Evolutionary conservation across 192 early-diverging fungal species (phyloP), one percentile per base, ranked within the genome.

Genomic region (Phycomyces blakesleeanus): DNA sequence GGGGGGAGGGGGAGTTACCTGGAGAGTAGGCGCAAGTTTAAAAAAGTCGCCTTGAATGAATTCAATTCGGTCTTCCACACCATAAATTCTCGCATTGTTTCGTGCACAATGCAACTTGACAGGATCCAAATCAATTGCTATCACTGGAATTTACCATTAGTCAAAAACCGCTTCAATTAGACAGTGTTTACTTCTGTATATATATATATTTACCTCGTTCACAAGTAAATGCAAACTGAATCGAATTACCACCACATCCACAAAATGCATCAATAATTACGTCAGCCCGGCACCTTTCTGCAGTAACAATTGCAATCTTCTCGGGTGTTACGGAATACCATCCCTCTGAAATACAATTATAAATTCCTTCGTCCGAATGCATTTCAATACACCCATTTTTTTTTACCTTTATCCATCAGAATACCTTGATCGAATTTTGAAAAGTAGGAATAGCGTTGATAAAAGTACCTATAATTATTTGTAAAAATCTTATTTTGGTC

Each of bases 271-370:
- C 97, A 39, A 98, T 81, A 14, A 98, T 81, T 1, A 81, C 68
- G 41, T 81, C 75, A 39, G 79, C 76, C 10, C 74, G 56, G 59
- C 89, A 87, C 11, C 95, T 77, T 38, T 83, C 57, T 9, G 83
- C 94, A 15, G 92, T 87, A 66, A 97, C 85, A 20, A 73, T 60
- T 7, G 95, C 94, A 39, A 98, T 89, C 41, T 77, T 71, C 63
- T 98, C 97, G 1, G 94, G 97, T 0, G 95, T 98, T 0, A 97
- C 93, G 1, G 94, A 96, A 75, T 85, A 98, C 97, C 94, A 95
- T 20, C 91, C 86, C 68, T 91, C 91, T 82, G 51, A 5, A 65
- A 27, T 51, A n/a, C 34, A 22, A 12, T 44, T 39, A 64, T 1
- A 20, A 18, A 57, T 29, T 44, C 29, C 9, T 57, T 40, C 6